A percentile compares a stretch with the other conserved stretches of the same genome.
phyloP scores from a whole-genome alignment of 805 yeast species.

The Metschnikowia proteae region DNA sequence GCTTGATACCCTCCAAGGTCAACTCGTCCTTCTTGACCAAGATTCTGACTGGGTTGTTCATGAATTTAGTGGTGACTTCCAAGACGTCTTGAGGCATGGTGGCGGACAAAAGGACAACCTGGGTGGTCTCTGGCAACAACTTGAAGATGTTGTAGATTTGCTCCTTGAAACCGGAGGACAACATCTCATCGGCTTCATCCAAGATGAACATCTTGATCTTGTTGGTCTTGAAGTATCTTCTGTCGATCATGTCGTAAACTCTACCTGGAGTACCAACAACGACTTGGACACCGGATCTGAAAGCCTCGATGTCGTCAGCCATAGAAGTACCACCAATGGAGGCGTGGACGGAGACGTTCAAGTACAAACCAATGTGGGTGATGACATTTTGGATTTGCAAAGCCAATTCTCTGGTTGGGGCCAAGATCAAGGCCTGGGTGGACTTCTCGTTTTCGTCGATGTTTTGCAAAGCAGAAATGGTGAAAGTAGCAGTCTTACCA shows the following conservation, averaged over 20 bases:
- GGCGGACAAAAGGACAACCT: slow-evolving; percentile 92
- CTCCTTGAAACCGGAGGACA: slow-evolving; percentile 89
- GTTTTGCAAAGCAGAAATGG: slow-evolving; percentile 69
- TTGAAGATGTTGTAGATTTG: slow-evolving; percentile 93
- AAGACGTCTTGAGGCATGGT: slow-evolving; percentile 92
- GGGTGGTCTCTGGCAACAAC: slow-evolving; percentile 82
- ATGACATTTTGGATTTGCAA: slow-evolving; percentile 94
- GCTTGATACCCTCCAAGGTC: slow-evolving; percentile 93
- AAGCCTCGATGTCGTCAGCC: slow-evolving; percentile 81
- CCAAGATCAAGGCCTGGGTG: slow-evolving; percentile 90
- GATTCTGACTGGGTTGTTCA: slow-evolving; percentile 91
- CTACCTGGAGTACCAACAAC: slow-evolving; percentile 99
- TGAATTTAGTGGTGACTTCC: slow-evolving; percentile 86
- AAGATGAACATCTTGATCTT: slow-evolving; percentile 89
- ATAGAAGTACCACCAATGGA: slow-evolving; percentile 96
- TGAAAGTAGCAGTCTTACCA: slow-evolving; percentile 86
- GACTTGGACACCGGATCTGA: slow-evolving; percentile 83
- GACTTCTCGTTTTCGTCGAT: slow-evolving; percentile 69
- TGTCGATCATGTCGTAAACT: slow-evolving; percentile 91
- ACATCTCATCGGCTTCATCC: slow-evolving; percentile 98
- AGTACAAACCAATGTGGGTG: slow-evolving; percentile 81
- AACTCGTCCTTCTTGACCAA: slow-evolving; percentile 94
- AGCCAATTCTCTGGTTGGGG: slow-evolving; percentile 97
- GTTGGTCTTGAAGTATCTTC: slow-evolving; percentile 78
- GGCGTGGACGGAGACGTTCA: slow-evolving; percentile 90